phyloP scores from a whole-genome alignment of 306 rosid species.

The Inga laurina region DNA sequence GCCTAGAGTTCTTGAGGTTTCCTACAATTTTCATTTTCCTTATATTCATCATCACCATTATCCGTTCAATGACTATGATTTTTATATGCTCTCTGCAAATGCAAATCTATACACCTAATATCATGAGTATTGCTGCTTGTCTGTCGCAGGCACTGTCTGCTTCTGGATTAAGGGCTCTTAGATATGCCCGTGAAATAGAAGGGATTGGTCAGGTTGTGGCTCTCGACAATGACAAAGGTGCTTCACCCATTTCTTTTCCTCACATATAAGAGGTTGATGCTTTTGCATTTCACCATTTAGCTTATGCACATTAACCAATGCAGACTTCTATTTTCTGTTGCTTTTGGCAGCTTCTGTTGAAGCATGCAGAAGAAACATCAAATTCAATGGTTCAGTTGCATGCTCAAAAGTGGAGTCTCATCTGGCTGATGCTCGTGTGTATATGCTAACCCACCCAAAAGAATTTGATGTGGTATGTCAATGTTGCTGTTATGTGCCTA shows the following conservation, averaged over 20 bases:
- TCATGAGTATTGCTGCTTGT: constrained; percentile 16
- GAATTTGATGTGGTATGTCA: constrained; percentile 90
- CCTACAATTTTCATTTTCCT: background rate
- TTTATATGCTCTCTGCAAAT: background rate
- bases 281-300: constrained; percentile 19
- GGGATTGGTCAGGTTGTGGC: constrained; percentile 97
- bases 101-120: constrained; percentile 8
- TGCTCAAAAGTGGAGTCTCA: constrained; percentile 87
- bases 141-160: constrained; percentile 85
- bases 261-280: constrained; percentile 5
- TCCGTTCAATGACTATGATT: constrained; percentile 13
- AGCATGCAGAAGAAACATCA: constrained; percentile 93
- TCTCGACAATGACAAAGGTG: constrained; percentile 89
- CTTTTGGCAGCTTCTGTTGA: constrained; percentile 76
- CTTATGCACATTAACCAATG: constrained; percentile 15
- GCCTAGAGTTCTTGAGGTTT: constrained; percentile 92
- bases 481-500: constrained; percentile 18
- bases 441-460: constrained; percentile 92
- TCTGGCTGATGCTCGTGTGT: constrained; percentile 94
- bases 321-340: background rate
- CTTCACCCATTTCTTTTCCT: constrained; percentile 19
- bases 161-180: constrained; percentile 93
- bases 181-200: constrained; percentile 94
- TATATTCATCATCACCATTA: background rate
- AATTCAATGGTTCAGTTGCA: constrained; percentile 94